phyloP scores from a whole-genome alignment of 495 filamentous ascomycete species.

The Aspergillus nanangensis region DNA sequence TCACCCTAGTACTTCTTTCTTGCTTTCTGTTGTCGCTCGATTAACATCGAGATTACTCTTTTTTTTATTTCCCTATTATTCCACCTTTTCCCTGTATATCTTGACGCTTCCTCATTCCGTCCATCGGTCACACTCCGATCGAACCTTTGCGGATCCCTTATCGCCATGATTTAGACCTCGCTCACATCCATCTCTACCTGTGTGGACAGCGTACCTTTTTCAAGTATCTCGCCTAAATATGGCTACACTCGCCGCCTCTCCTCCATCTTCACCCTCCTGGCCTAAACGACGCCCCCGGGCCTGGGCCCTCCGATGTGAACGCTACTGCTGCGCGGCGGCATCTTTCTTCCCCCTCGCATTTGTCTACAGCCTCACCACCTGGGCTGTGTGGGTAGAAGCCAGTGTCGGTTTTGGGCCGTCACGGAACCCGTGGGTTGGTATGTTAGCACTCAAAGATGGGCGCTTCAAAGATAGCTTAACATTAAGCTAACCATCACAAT shows the following conservation, averaged over 20 bases:
- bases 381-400: slow-evolving; percentile 85
- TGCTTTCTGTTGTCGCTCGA: background rate
- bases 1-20: background rate
- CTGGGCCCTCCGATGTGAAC: slow-evolving; percentile 76
- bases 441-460: slow-evolving; percentile 8
- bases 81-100: background rate
- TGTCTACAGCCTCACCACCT: slow-evolving; percentile 82
- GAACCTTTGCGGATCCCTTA: background rate
- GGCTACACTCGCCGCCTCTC: slow-evolving; percentile 38
- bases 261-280: slow-evolving; percentile 44
- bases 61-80: background rate
- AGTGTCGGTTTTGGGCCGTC: slow-evolving; percentile 60
- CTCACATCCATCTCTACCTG: background rate
- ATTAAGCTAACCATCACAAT: background rate
- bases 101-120: background rate
- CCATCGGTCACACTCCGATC: background rate
- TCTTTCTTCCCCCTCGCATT: slow-evolving; percentile 88
- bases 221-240: no score
- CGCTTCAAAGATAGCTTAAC: background rate
- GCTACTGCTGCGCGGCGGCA: slow-evolving; percentile 71
- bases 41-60: background rate
- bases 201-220: background rate
- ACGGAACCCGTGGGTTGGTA: slow-evolving; percentile 67
- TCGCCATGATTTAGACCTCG: slow-evolving; percentile 12
- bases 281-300: slow-evolving; percentile 45